Conservation (phyloP, 176 grass and related monocot species). For the Aegilops tauschii region DNA sequence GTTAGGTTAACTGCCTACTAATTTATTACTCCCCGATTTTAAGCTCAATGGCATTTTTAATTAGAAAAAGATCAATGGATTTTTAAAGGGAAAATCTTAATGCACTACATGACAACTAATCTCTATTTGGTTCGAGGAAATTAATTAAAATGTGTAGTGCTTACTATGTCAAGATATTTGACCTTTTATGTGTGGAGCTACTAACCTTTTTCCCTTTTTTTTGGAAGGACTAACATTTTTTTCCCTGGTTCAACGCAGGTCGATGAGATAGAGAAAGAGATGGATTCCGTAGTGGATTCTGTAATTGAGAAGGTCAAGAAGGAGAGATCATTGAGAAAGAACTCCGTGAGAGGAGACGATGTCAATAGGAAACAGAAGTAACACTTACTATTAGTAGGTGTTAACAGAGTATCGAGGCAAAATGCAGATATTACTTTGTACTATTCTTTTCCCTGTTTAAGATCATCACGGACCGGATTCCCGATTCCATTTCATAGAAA, state of each 20-base stretch:
- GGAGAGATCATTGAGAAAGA: background rate
- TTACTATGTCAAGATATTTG: slow-evolving; percentile 1
- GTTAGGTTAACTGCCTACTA: slow-evolving; percentile 12
- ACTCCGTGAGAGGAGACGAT: background rate
- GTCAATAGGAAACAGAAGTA: background rate
- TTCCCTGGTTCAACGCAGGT: slow-evolving; percentile 24
- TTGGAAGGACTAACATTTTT: background rate
- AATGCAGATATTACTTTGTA: background rate
- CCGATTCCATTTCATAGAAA: background rate
- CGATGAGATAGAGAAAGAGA: slow-evolving; percentile 47
- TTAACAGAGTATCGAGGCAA: background rate
- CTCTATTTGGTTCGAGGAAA: background rate
- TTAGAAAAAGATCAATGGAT: background rate
- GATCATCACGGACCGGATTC: background rate
- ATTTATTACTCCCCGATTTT: background rate
- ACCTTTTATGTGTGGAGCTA: background rate
- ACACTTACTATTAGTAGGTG: background rate
- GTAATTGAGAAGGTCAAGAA: slow-evolving; percentile 33
- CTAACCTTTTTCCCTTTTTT: background rate
- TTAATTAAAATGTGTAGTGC: background rate
- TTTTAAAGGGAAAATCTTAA: background rate
- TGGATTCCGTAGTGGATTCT: slow-evolving; percentile 44
- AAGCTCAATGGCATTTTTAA: background rate
- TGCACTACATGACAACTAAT: background rate
- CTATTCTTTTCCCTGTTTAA: background rate